Base-by-base conservation (phyloP, 345 rosid genomes). In the Cardamine resedifolia region DNA sequence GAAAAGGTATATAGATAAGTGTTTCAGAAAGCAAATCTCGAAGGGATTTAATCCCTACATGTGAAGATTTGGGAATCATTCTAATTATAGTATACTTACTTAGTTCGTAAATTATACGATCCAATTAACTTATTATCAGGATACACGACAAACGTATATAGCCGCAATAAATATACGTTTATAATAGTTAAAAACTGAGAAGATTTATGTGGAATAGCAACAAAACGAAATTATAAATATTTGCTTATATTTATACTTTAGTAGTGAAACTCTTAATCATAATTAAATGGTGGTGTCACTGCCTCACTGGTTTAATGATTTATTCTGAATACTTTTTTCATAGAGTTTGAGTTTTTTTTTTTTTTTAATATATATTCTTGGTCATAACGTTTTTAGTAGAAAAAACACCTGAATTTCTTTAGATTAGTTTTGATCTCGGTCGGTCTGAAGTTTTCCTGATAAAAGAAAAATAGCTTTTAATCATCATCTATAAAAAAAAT, bases 1-100 rank as follows among this genome's bases (percentile, higher is more conserved):
- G 12, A 61, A 63, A 53, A 45, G 3, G 28, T 64, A 18, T 48
- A 11, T 41, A 19, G 10, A 50, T 38, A 28, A 36, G 67, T 49
- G 8, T 27, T 36, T 73, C 16, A 67, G 55, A 74, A 30, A 68
- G 39, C 55, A 75, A 60, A 75, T 67, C 73, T 75, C 57, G 14
- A 51, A 60, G 19, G 28, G 27, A 60, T 41, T n/a, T 39, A 50
- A 68, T 50, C 48, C 72, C 19, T 21, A 58, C 53, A 36, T 66
- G 43, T 57, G 23, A 28, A 74, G 60, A 74, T 74, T 74, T 67
- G 57, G 45, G 68, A 74, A 67, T 67, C 73, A 41, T 59, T 67
- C 27, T 39, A 67, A 3, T 39, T 50, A 30, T 67, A 59, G 56
- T n/a, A 36, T 27, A 49, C 28, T 39, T 62, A 62, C 62, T 66